Base-by-base conservation (phyloP, 495 filamentous ascomycete genomes). In the Xylaria palmicola region DNA sequence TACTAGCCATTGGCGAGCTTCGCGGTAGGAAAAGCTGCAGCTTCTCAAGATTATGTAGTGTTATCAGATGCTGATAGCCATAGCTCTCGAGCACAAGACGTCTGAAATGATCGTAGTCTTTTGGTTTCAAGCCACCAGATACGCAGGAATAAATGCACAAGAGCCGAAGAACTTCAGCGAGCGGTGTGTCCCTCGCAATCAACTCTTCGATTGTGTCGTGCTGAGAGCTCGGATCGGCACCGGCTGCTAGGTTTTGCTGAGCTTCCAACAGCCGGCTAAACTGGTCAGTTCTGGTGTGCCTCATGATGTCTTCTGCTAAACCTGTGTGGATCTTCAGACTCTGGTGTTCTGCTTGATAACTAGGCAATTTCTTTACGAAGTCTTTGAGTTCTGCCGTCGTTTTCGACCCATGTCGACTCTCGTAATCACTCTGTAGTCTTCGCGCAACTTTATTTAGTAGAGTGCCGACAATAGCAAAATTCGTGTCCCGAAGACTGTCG, bases 201-300 rank as follows among this genome's bases (percentile, higher is more conserved):
- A 99, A 81, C 70, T 99, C 95, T 75, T 94, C 91, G 59, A 99
- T 90, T 2, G 85, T 84, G 27, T 96, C 91, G 68, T 96, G 91
- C 72, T 96, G 90, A 19, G 89, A 89, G 17, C 86, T 88, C 13
- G 93, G 87, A 68, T 98, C 94, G 20, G 90, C 83, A 49, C 93
- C 94, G 2, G 91, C 91, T n/a, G 91, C 92, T 56, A 97, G 83
- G 67, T 95, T 96, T 74, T 98, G 95, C 71, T 99, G 95, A 8
- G 97, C 89, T 74, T 98, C 95, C 1, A 98, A 79, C 37, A 90
- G 79, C 65, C 90, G 89, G 63, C 86, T 90, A 77, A 98, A 99
- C 56, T 87, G 84, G 62, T 97, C 93, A 12, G 90, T 86, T 30
- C 88, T 82, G 1, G 95, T 99, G 63, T 90, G 82, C 68, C 93